Base-by-base conservation (phyloP, 257 asterid genomes). In the Ilex asprella region DNA sequence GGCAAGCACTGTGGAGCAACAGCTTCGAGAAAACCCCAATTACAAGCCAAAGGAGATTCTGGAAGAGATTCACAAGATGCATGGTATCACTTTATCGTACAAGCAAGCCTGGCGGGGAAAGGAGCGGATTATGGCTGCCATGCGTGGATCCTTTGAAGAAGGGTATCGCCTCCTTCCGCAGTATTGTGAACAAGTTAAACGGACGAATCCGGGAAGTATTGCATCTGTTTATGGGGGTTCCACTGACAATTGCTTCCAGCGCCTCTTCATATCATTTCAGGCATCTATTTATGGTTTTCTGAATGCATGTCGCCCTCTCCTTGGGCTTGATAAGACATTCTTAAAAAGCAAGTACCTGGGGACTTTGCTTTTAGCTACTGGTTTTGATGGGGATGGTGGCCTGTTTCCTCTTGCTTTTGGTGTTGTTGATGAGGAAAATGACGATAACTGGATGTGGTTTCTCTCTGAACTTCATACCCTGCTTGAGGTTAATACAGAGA, bases 31-130 rank as follows among this genome's bases (percentile, higher is more conserved):
- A 73, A 89, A 92, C 67, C 97, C 97, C 0, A 83, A 86, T 54
- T 92, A 70, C 84, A 92, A 92, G 76, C 99, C 99, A 1, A 92
- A 92, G 64, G 99, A 92, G 82, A 92, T 92, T 56, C 53, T 92
- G 75, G 96, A 92, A 70, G 99, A 92, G 62, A 89, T 92, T 81
- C 96, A 89, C 70, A 75, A 82, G 68, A 68, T 60, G 55, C 95
- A 92, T 41, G 99, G 99, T 12, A 89, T 92, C 67, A 87, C 96
- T 31, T 70, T 92, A 46, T 92, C 99, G 0, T 92, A 92, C 81
- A 92, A 85, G 79, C 99, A 92, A 81, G 99, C 99, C 0, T 92
- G 99, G 99, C 87, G 97, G 12, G 99, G 97, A 56, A 92, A 92
- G 75, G 99, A 92, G 68, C 82, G 97, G 66, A 89, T 84, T 31